These are phyloP conservation scores for Tuber borchii DNA, from an alignment of 495 filamentous ascomycete species.

Conservation along the genomic window DNA sequence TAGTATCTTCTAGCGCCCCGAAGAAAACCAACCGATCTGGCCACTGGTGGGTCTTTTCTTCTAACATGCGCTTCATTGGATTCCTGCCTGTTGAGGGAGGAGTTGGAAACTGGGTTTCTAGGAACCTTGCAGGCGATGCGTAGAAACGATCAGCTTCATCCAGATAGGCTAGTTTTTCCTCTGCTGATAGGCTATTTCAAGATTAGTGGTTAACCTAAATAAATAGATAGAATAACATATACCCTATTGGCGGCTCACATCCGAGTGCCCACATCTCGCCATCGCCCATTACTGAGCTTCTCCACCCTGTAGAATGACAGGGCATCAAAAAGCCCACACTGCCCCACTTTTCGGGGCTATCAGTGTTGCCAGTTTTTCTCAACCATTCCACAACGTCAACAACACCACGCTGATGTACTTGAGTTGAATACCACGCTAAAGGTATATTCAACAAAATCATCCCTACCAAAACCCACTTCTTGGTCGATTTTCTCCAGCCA, in stretches of 20 bases:
- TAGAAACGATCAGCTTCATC: conserved; percentile 94
- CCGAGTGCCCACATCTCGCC: conserved; percentile 80
- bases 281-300: conserved; percentile 63
- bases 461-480: conserved; percentile 21
- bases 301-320: conserved; percentile 97
- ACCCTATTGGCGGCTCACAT: conserved; percentile 75
- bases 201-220: not conserved
- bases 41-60: conserved; percentile 40
- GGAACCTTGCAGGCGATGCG: conserved; percentile 56
- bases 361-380: conserved; percentile 44
- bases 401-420: conserved; percentile 72
- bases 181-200: conserved; percentile 49
- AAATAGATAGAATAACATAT: conserved; percentile 1
- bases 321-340: conserved; percentile 91
- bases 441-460: conserved; percentile 60
- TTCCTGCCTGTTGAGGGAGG: conserved; percentile 24
- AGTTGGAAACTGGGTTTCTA: conserved; percentile 45
- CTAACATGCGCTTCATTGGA: conserved; percentile 26
- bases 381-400: conserved; percentile 67
- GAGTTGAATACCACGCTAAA: conserved; percentile 66
- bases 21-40: conserved; percentile 55
- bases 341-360: conserved; percentile 49
- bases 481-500: conserved; percentile 20
- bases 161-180: conserved; percentile 57
- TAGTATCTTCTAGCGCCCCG: conserved; percentile 47